Evolutionary conservation across 108 stramenopile genomes (phyloP), one percentile per base, ranked within the genome.

Genomic region (Phaeodactylum tricornutum): DNA sequence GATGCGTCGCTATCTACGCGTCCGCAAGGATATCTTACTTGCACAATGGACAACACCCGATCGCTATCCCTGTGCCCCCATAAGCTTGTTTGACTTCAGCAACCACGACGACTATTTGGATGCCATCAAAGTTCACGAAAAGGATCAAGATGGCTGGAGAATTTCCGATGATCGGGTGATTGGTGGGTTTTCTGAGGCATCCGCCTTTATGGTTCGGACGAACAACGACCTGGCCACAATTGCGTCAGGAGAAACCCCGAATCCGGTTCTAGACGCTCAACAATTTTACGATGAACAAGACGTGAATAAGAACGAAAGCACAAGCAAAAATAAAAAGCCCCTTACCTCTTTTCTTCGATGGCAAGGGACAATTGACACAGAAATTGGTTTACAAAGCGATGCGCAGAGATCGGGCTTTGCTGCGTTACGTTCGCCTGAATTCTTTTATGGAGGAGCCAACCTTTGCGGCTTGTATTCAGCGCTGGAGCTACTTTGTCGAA

Each of bases 101-200:
- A 33, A 57, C n/a, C 42, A 4, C 16, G 56, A 75, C 39, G 87
- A 90, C 69, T 84, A 74, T n/a, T 60, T 62, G 14, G 87, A 89
- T 62, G 69, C 84, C 7, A 55, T 53, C 1, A 35, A 12, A 26
- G 55, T 61, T n/a, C 47, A 53, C 25, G 54, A 57, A 37, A 40
- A 33, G 42, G 33, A 49, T 7, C 46, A 59, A 9, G 51, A 57
- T 41, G 77, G 77, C 5, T 90, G 88, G 88, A 72, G 81, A 56
- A 68, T 74, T 26, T 76, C 77, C 12, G 84, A 90, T 52, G 88
- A 90, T 58, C 67, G 72, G 0, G 76, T 83, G 29, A 90, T 90
- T 64, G 88, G 80, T 15, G 88, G 88, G 7, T 85, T 54, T 46
- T 74, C 73, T 11, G 62, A 27, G 30, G 67, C 5, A 49, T 25